Conservation (phyloP, 352 stramenopile genomes). For the Phytophthora colocasiae region DNA sequence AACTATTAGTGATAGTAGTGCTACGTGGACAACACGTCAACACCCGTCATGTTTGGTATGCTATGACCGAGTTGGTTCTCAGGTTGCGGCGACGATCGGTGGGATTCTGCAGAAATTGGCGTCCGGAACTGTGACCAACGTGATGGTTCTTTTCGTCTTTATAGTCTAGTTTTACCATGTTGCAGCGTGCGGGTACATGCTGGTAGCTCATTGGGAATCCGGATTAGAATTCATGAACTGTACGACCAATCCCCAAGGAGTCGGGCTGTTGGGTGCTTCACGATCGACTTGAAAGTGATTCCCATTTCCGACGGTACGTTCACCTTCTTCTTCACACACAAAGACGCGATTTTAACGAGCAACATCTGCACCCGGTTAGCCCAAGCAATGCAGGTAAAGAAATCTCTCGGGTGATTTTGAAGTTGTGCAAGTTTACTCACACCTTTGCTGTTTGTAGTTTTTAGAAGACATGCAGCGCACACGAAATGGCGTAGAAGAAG, state of each 20-base stretch:
- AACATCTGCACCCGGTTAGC: slow-evolving; percentile 71
- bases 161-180: slow-evolving; percentile 67
- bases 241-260: slow-evolving; percentile 7
- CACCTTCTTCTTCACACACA: slow-evolving; percentile 79
- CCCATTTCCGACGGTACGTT: slow-evolving; percentile 55
- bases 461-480: slow-evolving; percentile 71
- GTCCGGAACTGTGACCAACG: slow-evolving; percentile 44
- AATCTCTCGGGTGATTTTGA: too few relatives aligned
- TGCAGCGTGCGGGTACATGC: slow-evolving; percentile 64
- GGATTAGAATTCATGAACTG: slow-evolving; percentile 48
- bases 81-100: slow-evolving; percentile 24
- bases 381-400: slow-evolving; percentile 53
- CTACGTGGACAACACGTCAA: slow-evolving; percentile 43
- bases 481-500: slow-evolving; percentile 61
- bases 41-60: slow-evolving; percentile 50
- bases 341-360: slow-evolving; percentile 62
- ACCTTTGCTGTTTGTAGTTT: slow-evolving; percentile 39
- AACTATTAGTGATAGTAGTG: slow-evolving; percentile 34
- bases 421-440: neutral
- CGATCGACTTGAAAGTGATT: slow-evolving; percentile 61
- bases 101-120: slow-evolving; percentile 29
- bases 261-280: slow-evolving; percentile 64
- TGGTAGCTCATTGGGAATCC: slow-evolving; percentile 59
- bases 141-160: slow-evolving; percentile 47
- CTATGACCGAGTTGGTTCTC: slow-evolving; percentile 14